Base-by-base conservation (phyloP, 78 protist species). In the Planoprotostelium fungivorum region DNA sequence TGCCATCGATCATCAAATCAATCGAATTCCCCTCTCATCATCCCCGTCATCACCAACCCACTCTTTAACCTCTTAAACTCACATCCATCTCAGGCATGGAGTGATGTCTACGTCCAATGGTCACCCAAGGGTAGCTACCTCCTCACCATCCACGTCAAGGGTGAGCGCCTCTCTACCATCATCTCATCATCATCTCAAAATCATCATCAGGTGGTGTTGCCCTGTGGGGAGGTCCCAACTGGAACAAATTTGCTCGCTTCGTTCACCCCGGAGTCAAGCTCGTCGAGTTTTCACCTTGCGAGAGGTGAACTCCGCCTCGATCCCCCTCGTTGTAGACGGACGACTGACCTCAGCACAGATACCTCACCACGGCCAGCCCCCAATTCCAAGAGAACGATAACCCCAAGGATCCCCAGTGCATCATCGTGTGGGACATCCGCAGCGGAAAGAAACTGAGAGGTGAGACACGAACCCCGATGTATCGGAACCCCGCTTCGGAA, bases 91-190 rank as follows among this genome's bases (percentile, higher is more conserved):
- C n/a, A 34, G 37, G 86, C 90, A 73, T 94, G 97, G 97, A 93
- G 97, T 0, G 91, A 94, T 34, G 35, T 89, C 28, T 88, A 90
- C 29, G 97, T 93, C 36, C 35, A n/a, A 38, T 98, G 98, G 98
- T 95, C 98, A 29, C 98, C 98, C 29, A 87, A 38, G 38, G 99
- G 99, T 34, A 86, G 93, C 29, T 98, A 96, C 91, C 90, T 97
- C 84, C 97, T 95, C 29, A 97, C 99, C 34, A 84, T 96, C 94
- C 99, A 97, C 93, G 86, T 39, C 5, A 16, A 5, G 16, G 73
- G 73, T 51, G 73, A 5, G 31, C 5, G 73, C n/a, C n/a, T n/a
- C n/a, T n/a, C n/a, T n/a, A n/a, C n/a, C n/a, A n/a, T n/a, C n/a
- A n/a, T n/a, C n/a, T n/a, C n/a, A n/a, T n/a, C n/a, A n/a, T n/a